Percentiles rank a stretch among this genome's conserved stretches.
Evolutionary conservation across 2,329 filamentous ascomycete genomes (phyloP).

Genomic region (Aspergillus melleus): DNA sequence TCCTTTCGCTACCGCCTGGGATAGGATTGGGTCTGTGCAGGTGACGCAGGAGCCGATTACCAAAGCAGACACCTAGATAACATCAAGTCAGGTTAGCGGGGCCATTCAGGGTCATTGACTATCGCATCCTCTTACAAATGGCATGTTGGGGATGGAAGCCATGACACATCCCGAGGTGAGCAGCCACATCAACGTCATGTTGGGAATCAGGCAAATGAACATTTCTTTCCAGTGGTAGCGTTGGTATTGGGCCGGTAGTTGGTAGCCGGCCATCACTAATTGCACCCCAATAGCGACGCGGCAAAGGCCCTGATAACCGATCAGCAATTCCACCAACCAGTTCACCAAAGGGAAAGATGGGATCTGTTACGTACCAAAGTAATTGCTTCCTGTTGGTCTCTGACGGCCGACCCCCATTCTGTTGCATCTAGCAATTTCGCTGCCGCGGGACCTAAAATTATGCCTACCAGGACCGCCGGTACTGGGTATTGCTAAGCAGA

Average conservation of each 20-base stretch:
- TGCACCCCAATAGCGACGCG: conserved; percentile 4
- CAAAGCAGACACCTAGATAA: neutral
- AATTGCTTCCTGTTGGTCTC: conserved; percentile 1
- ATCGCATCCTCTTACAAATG: neutral
- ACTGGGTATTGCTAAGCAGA: neutral
- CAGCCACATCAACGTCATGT: conserved; percentile 6
- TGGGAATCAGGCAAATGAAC: conserved; percentile 4
- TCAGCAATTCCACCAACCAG: neutral
- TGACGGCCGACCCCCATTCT: conserved; percentile 1
- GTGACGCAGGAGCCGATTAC: conserved; percentile 5
- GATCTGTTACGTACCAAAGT: neutral
- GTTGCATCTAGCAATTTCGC: conserved; percentile 1
- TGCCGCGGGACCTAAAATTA: neutral
- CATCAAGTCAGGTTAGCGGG: neutral
- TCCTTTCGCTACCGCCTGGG: conserved; percentile 4
- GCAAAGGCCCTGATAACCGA: neutral
- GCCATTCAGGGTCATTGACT: neutral
- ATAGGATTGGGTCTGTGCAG: conserved; percentile 5
- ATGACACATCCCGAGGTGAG: conserved; percentile 2
- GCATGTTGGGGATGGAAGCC: conserved; percentile 1
- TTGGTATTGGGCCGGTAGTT: conserved; percentile 3
- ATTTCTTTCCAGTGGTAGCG: conserved; percentile 4
- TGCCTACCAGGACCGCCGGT: conserved; percentile 1
- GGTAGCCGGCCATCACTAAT: conserved; percentile 4
- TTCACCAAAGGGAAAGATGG: neutral